A percentile compares a stretch with the other conserved stretches of the same genome.
These are phyloP conservation scores for Coemansia sp. DNA, from an alignment of 192 early-diverging fungal genomes.

Conservation along the genomic window DNA sequence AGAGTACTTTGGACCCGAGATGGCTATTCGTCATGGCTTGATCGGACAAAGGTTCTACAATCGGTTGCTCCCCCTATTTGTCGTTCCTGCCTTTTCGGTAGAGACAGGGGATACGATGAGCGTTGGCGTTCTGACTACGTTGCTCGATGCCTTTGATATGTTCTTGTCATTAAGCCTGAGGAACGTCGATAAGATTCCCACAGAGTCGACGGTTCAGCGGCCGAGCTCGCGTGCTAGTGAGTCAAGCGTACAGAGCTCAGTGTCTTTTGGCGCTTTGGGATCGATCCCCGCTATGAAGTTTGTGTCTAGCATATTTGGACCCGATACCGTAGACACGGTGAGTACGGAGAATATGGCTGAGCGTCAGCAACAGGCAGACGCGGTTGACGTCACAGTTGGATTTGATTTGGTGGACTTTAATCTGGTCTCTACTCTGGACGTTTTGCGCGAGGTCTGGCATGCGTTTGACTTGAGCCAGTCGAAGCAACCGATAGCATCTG, in stretches of 20 bases:
- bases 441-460: slow-evolving; percentile 40
- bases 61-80: slow-evolving; percentile 36
- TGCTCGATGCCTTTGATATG: slow-evolving; percentile 43
- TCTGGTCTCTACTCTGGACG: slow-evolving; percentile 31
- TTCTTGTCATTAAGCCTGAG: slow-evolving; percentile 35
- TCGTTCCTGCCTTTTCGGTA: slow-evolving; percentile 13
- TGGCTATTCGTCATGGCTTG: background rate
- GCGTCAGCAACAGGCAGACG: background rate
- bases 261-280: slow-evolving; percentile 16
- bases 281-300: slow-evolving; percentile 34
- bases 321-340: slow-evolving; percentile 8
- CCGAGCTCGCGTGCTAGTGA: slow-evolving; percentile 39
- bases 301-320: slow-evolving; percentile 41
- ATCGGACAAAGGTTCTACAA: slow-evolving; percentile 20
- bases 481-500: background rate
- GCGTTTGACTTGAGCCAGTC: slow-evolving; percentile 28
- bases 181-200: slow-evolving; percentile 25
- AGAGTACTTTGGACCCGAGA: slow-evolving; percentile 22
- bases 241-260: slow-evolving; percentile 10
- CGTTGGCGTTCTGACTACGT: slow-evolving; percentile 21
- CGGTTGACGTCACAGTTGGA: background rate
- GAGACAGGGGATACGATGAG: slow-evolving; percentile 8
- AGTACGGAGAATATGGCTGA: background rate
- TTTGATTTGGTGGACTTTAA: slow-evolving; percentile 13
- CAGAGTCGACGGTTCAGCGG: background rate